phyloP scores from a whole-genome alignment of 139 green algal genomes.

The Microglena sp. region DNA sequence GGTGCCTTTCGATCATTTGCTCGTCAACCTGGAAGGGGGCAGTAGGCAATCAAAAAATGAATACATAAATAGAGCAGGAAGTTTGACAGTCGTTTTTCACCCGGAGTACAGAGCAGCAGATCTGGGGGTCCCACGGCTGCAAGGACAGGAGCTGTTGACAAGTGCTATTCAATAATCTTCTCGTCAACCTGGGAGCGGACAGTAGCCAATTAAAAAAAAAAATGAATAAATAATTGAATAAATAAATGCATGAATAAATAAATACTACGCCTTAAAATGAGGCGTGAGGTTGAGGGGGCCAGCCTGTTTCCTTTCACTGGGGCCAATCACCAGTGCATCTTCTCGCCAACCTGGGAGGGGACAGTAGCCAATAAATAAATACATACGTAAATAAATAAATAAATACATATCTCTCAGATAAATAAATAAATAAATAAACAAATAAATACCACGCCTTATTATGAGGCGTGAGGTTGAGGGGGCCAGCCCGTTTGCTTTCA shows the following conservation, averaged over 20 bases:
- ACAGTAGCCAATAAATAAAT: too few relatives aligned
- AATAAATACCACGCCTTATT: too few relatives aligned
- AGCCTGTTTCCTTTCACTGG: not conserved
- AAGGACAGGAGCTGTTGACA: conserved; percentile 12
- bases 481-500: too few relatives aligned
- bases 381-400: too few relatives aligned
- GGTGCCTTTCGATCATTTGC: conserved; percentile 15
- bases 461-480: too few relatives aligned
- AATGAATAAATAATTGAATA: too few relatives aligned
- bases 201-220: too few relatives aligned
- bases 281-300: conserved; percentile 63
- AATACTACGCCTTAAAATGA: conserved; percentile 64
- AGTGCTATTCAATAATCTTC: conserved; percentile 14
- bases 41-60: too few relatives aligned
- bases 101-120: conserved; percentile 68
- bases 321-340: conserved; percentile 17
- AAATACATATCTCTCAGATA: too few relatives aligned
- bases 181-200: conserved; percentile 21
- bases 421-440: too few relatives aligned
- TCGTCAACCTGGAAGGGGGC: conserved; percentile 21
- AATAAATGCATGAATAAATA: conserved; percentile 76
- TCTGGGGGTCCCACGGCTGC: conserved; percentile 39
- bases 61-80: conserved; percentile 81
- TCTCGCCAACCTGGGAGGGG: conserved; percentile 21
- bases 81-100: conserved; percentile 70